Evolutionary conservation across 495 filamentous ascomycete genomes (phyloP), one percentile per base, ranked within the genome.

Genomic region (Coniosporium apollinis): DNA sequence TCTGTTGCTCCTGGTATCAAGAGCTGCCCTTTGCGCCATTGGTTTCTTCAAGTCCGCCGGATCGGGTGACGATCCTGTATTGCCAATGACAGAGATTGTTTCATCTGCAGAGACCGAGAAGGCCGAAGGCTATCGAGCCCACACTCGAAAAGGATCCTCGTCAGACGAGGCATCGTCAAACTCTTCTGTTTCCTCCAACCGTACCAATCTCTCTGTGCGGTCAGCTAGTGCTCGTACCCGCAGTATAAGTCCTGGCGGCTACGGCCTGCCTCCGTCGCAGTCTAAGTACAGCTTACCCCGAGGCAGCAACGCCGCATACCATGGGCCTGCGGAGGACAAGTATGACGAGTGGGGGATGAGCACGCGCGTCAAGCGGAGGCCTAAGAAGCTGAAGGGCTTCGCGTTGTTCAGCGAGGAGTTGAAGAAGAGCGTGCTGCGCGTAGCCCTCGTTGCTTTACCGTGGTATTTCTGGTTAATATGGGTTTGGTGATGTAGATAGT

Each of bases 1-100:
- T 5, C 32, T 89, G 3, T 33, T 64, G 19, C 18, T 70, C 7
- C 67, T 93, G 15, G 45, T 72, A 26, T 47, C 70, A 16, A 66
- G 76, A 31, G 70, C 84, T 9, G 54, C 76, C 22, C 54, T 76
- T 42, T 55, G 72, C 6, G 25, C 37, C 22, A 18, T 45, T 20
- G 17, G 14, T 7, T 34, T 38, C 10, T 19, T 9, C 19, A 20
- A 17, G 6, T 17, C 9, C 30, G 18, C 10, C 18, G 30, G 8
- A 16, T 8, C 8, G 30, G 18, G 9, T 15, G 35, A 48, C 3
- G 22, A 13, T 28, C 34, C 44, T 18, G 14, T 50, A 0, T 38
- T 48, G 4, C 44, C 47, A 6, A 40, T 33, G 1, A 24, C 33
- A 16, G 30, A 38, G 29, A 22, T 22, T 20, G 29, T 32, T 15